These are phyloP conservation scores for Cajanus cajan DNA, from an alignment of 306 rosid species.

Conservation along the genomic window DNA sequence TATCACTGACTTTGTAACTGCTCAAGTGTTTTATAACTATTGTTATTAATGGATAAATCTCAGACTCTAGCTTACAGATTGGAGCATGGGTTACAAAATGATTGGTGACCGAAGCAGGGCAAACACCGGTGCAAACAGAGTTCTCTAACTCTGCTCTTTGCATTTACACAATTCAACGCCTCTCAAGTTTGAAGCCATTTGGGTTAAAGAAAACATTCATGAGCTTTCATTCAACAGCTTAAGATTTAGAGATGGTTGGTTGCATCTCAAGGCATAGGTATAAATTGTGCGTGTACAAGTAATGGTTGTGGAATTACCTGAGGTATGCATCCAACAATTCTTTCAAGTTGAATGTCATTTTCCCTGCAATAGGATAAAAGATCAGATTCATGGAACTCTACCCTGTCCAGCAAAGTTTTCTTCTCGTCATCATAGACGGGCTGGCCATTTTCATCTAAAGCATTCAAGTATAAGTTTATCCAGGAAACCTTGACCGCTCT, in stretches of 20 bases:
- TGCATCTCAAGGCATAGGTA: background rate
- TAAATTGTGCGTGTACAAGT: background rate
- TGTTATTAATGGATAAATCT: background rate
- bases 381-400: constrained; percentile 95
- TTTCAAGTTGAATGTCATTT: constrained; percentile 72
- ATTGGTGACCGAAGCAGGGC: background rate
- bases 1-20: background rate
- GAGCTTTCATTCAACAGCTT: background rate
- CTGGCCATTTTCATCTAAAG: constrained; percentile 78
- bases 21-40: background rate
- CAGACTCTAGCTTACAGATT: background rate
- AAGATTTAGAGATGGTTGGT: constrained; percentile 5
- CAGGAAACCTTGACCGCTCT: constrained; percentile 85
- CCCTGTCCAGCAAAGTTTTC: constrained; percentile 87
- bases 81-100: background rate
- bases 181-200: background rate
- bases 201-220: background rate
- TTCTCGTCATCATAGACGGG: constrained; percentile 73
- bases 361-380: constrained; percentile 79
- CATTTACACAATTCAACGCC: too few species aligned
- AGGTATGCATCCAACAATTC: constrained; percentile 99
- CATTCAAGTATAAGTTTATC: constrained; percentile 89
- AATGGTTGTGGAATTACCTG: constrained; percentile 59
- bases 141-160: background rate
- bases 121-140: background rate